Conservation (phyloP, 192 early-diverging fungal species). For the Coemansia sp. region DNA sequence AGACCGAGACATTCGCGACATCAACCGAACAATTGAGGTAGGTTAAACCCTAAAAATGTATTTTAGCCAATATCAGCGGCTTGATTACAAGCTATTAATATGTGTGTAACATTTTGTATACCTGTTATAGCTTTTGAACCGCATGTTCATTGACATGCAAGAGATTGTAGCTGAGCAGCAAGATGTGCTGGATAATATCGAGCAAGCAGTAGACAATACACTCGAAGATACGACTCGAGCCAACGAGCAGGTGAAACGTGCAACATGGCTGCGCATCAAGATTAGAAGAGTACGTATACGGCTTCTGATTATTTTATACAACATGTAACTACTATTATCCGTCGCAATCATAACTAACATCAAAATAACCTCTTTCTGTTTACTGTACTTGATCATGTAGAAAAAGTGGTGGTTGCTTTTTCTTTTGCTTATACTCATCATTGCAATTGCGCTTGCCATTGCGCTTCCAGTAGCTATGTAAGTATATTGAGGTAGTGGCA, state of each 20-base stretch:
- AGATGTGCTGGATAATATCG: conserved; percentile 48
- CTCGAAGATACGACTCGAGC: conserved; percentile 27
- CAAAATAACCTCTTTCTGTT: neutral
- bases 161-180: conserved; percentile 41
- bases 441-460: conserved; percentile 35
- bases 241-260: conserved; percentile 22
- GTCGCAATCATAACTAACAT: neutral
- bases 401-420: conserved; percentile 46
- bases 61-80: no score
- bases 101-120: neutral
- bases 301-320: neutral
- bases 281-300: conserved; percentile 34
- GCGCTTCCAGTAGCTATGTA: conserved; percentile 45
- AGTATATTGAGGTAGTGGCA: conserved; percentile 11
- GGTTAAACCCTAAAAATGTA: conserved; percentile 1
- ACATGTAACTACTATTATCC: neutral
- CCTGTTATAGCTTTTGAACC: conserved; percentile 32
- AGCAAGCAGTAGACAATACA: conserved; percentile 42
- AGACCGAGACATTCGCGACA: conserved; percentile 43
- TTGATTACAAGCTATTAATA: neutral
- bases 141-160: conserved; percentile 46
- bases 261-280: conserved; percentile 37
- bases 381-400: conserved; percentile 14
- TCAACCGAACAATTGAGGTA: conserved; percentile 44
- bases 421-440: conserved; percentile 27